Evolutionary conservation across 1,284 basidiomycete genomes (phyloP), one percentile per base, ranked within the genome.

Genomic region (Testicularia cyperi): DNA sequence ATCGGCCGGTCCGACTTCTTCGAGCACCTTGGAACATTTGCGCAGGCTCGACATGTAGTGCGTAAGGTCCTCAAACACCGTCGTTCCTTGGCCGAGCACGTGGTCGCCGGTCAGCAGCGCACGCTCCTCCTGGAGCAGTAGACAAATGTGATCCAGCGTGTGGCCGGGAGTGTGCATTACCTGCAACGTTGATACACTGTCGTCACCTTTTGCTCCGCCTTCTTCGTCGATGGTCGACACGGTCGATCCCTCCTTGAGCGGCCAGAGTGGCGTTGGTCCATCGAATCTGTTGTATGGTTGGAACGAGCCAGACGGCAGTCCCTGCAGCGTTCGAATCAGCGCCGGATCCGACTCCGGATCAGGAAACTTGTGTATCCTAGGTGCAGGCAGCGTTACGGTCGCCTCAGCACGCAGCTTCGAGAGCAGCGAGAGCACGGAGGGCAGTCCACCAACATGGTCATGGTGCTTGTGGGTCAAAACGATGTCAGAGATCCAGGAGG

Each of bases 101-200:
- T 87, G 89, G 78, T 97, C 94, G 1, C 88, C 90, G 0, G 90
- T 92, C 78, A 94, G 46, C 20, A 76, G 53, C 88, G 19, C 92
- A 80, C 1, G 83, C 85, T 80, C 30, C 34, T 72, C 60, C 24
- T 47, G 32, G 14, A 73, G 41, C n/a, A 73, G 27, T 6, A 76
- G 41, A 39, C 82, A 86, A 64, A 94, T 83, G 6, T 90, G 92
- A 77, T 97, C 92, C 26, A 80, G 72, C 0, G 92, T 96, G 72
- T 97, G 94, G 0, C 92, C 94, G 0, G 92, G 94, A 0, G 90
- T 87, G 71, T 89, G 86, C 0, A 96, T 65, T 14, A 94, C 83
- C 20, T 81, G 81, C 13, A 77, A 40, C 6, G 67, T 48, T 4
- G 65, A 43, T 13, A 47, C 30, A 0, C 61, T 38, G 23, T 37